These are phyloP conservation scores for Fraxinus xanthoxyloides DNA, from an alignment of 305 asterid genomes.

Conservation along the genomic window DNA sequence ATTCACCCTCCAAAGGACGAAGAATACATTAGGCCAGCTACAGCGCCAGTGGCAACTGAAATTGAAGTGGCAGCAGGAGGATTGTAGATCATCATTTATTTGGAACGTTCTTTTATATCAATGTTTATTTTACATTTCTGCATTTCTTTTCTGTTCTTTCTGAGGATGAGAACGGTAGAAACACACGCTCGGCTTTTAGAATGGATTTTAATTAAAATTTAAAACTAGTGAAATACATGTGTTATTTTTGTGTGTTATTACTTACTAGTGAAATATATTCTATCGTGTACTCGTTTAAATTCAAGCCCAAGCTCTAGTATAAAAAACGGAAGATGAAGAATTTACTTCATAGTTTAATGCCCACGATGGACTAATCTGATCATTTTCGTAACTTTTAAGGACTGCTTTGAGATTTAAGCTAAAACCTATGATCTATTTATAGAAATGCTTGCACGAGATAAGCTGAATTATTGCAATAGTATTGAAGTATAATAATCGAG, in stretches of 20 bases:
- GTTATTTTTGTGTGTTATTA: background rate
- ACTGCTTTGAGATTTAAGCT: background rate
- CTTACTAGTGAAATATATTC: background rate
- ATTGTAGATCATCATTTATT: background rate
- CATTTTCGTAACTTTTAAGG: background rate
- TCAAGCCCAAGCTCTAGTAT: background rate
- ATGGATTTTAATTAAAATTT: background rate
- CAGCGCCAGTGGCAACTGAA: constrained; percentile 24
- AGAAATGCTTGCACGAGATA: too few species aligned
- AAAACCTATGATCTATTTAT: too few species aligned
- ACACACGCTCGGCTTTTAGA: background rate
- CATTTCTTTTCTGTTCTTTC: constrained; percentile 9
- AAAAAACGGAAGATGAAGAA: background rate
- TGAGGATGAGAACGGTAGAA: constrained; percentile 11
- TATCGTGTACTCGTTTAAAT: too few species aligned
- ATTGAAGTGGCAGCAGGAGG: constrained; percentile 32
- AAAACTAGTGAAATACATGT: too few species aligned
- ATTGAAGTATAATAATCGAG: too few species aligned
- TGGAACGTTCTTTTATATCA: background rate
- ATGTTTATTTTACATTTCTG: background rate
- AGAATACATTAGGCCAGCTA: constrained; percentile 25
- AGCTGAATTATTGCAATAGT: too few species aligned
- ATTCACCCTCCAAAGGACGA: constrained; percentile 53
- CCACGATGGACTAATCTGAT: background rate
- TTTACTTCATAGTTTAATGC: background rate